Conservation (phyloP, 2,329 filamentous ascomycete genomes). For the Clathrospora elynae region DNA sequence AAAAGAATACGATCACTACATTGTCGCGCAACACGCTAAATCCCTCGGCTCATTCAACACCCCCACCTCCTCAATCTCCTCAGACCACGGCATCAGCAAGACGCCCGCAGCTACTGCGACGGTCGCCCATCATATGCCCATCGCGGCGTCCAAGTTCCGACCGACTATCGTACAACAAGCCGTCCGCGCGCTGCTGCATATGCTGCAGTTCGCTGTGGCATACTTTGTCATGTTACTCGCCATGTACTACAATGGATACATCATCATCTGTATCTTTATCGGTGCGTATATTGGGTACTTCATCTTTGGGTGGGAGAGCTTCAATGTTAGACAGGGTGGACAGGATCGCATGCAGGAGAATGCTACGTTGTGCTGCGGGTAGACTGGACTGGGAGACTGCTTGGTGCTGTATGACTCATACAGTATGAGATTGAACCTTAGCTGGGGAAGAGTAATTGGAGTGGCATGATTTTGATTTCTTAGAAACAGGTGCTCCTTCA, state of each 20-base stretch:
- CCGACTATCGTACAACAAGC: slow-evolving; percentile 71
- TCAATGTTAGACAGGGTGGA: slow-evolving; percentile 30
- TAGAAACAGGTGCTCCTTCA: too few relatives aligned
- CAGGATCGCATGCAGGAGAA: slow-evolving; percentile 43
- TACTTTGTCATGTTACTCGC: slow-evolving; percentile 79
- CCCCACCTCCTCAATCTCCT: slow-evolving; percentile 23
- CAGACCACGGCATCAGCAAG: slow-evolving; percentile 21
- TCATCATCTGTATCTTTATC: slow-evolving; percentile 60
- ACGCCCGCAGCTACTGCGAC: slow-evolving; percentile 11
- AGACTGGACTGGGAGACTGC: neutral
- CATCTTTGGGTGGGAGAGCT: slow-evolving; percentile 45
- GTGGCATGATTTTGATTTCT: too few relatives aligned
- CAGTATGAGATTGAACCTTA: neutral
- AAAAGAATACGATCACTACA: slow-evolving; percentile 75
- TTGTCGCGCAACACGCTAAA: slow-evolving; percentile 59
- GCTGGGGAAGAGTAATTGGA: neutral
- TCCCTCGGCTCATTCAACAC: slow-evolving; percentile 14
- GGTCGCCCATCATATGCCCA: slow-evolving; percentile 1
- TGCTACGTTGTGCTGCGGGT: slow-evolving; percentile 46
- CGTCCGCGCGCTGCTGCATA: slow-evolving; percentile 71
- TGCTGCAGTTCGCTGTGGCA: slow-evolving; percentile 74
- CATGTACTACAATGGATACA: slow-evolving; percentile 72
- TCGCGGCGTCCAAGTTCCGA: slow-evolving; percentile 40
- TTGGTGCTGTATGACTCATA: neutral
- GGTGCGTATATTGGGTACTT: slow-evolving; percentile 45